Conservation (phyloP, 2,329 filamentous ascomycete species). For the Ophiostoma sp. region DNA sequence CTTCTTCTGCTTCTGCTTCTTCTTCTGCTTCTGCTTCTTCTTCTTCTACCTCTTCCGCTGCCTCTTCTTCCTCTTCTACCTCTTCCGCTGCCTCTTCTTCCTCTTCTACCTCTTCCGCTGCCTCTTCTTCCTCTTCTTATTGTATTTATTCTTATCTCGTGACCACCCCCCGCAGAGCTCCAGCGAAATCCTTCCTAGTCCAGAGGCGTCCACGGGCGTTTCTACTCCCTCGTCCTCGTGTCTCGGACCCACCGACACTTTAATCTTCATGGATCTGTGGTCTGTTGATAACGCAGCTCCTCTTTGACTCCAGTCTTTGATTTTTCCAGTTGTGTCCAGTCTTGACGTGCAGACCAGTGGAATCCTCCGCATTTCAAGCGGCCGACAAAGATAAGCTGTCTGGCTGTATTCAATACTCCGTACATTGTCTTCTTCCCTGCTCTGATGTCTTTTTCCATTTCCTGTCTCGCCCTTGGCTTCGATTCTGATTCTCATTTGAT, state of each 20-base stretch:
- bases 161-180: background rate
- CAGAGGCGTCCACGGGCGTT: background rate
- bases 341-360: background rate
- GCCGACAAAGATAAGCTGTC: background rate
- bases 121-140: background rate
- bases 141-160: background rate
- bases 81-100: background rate
- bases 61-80: background rate
- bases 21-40: background rate
- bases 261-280: background rate
- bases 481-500: too few species aligned
- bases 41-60: background rate
- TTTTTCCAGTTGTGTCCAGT: too few species aligned
- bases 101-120: background rate
- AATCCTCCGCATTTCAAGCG: constrained; percentile 4
- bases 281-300: background rate
- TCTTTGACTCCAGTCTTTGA: background rate
- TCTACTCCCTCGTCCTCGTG: background rate
- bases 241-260: background rate
- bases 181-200: background rate
- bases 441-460: too few species aligned
- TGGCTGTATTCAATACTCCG: too few species aligned
- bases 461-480: too few species aligned
- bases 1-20: too few species aligned
- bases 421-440: too few species aligned